phyloP scores from a whole-genome alignment of 176 grass and related monocot species.

The Metroxylon sagu region DNA sequence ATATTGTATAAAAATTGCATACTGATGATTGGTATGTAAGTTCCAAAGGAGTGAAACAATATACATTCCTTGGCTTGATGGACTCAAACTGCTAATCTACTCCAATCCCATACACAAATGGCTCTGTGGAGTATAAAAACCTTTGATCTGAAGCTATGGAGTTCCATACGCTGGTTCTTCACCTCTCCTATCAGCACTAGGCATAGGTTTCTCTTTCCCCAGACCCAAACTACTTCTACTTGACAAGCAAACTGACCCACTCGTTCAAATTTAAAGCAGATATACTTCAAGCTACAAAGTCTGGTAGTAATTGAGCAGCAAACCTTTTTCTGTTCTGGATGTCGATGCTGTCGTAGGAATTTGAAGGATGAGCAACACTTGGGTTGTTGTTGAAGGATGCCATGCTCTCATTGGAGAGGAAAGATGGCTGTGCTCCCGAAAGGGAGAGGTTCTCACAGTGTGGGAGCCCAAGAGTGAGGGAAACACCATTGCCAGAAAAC shows the following conservation, averaged over 20 bases:
- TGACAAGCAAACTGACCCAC: no score
- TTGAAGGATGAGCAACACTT: slow-evolving; percentile 20
- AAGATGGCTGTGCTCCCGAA: slow-evolving; percentile 32
- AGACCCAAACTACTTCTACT: no score
- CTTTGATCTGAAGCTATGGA: not conserved
- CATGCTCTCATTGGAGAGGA: slow-evolving; percentile 26
- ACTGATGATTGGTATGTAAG: slow-evolving; percentile 5
- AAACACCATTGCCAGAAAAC: slow-evolving; percentile 64
- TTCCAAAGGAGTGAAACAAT: slow-evolving; percentile 6
- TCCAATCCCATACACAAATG: slow-evolving; percentile 5
- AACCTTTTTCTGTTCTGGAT: slow-evolving; percentile 71
- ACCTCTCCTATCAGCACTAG: not conserved
- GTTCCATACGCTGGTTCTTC: slow-evolving; percentile 4
- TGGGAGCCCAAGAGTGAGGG: slow-evolving; percentile 82
- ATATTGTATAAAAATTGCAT: slow-evolving; percentile 11
- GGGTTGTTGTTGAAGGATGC: slow-evolving; percentile 11
- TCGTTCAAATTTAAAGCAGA: no score
- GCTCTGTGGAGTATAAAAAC: not conserved
- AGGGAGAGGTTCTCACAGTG: slow-evolving; percentile 56
- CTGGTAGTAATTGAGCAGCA: slow-evolving; percentile 78
- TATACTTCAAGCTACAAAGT: slow-evolving; percentile 46
- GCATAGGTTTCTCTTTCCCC: not conserved
- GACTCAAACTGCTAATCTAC: not conserved
- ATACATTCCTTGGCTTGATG: slow-evolving; percentile 6
- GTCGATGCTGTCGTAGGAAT: slow-evolving; percentile 61